Evolutionary conservation across 179 eudicot species (phyloP).

Genomic region (Silene vulgaris): DNA sequence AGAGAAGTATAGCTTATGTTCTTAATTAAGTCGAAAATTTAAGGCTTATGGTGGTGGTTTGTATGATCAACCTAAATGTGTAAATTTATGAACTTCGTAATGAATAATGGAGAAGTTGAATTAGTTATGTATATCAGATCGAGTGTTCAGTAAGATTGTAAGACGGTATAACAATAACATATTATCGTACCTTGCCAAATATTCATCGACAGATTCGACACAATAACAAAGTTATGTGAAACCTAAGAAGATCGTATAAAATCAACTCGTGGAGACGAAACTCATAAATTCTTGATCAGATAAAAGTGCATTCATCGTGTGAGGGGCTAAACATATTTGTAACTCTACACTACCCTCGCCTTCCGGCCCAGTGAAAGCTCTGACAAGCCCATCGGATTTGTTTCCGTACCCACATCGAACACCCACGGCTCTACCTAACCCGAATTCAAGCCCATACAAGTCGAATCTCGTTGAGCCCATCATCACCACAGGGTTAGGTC

Average conservation of each 20-base stretch:
- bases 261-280: not conserved
- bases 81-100: too few relatives aligned
- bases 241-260: not conserved
- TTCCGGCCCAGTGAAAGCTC: constrained; percentile 28
- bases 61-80: too few relatives aligned
- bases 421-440: constrained; percentile 42
- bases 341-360: constrained; percentile 34
- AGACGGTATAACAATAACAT: too few relatives aligned
- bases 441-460: constrained; percentile 38
- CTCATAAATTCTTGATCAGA: constrained; percentile 31
- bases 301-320: constrained; percentile 27
- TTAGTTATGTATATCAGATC: too few relatives aligned
- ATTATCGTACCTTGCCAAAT: too few relatives aligned
- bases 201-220: too few relatives aligned
- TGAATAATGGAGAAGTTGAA: too few relatives aligned
- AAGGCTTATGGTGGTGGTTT: too few relatives aligned
- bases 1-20: constrained; percentile 6
- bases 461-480: constrained; percentile 34
- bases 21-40: not conserved
- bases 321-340: constrained; percentile 30
- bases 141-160: too few relatives aligned
- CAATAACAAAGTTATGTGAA: not conserved
- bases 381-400: constrained; percentile 34
- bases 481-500: constrained; percentile 3
- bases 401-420: constrained; percentile 31